Conservation (phyloP, 345 rosid species). For the Aegle marmelos region DNA sequence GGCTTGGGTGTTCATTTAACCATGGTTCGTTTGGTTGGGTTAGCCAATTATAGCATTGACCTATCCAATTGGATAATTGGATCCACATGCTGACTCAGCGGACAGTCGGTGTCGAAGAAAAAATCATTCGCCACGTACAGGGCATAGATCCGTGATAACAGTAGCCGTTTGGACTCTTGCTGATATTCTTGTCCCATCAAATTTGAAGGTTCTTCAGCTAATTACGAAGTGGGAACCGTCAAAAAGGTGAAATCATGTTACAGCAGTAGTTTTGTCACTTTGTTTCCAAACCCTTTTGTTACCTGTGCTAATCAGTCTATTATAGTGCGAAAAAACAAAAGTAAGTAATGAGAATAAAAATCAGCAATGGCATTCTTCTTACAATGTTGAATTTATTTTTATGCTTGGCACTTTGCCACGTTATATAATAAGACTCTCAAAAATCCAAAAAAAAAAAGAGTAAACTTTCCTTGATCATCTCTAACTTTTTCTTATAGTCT, state of each 20-base stretch:
- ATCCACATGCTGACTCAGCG: conserved; percentile 40
- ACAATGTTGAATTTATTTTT: not conserved
- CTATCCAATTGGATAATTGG: conserved; percentile 23
- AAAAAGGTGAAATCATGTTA: too few species aligned
- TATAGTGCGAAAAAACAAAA: too few species aligned
- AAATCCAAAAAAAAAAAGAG: not conserved
- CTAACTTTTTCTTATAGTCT: not conserved
- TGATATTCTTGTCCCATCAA: too few species aligned
- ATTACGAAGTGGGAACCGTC: too few species aligned
- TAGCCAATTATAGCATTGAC: not conserved
- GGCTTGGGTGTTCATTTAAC: conserved; percentile 8
- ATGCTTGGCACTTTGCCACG: not conserved
- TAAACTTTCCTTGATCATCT: not conserved
- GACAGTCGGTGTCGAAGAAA: conserved; percentile 28
- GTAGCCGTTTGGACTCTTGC: too few species aligned
- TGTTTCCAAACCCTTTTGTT: too few species aligned
- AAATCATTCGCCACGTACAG: not conserved
- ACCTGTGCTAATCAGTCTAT: too few species aligned
- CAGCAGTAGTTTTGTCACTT: too few species aligned
- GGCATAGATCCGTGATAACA: not conserved
- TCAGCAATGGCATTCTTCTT: not conserved
- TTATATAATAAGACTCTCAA: not conserved
- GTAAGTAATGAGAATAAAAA: too few species aligned
- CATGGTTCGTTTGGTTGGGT: conserved; percentile 30
- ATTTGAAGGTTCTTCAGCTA: too few species aligned